Evolutionary conservation across 1,284 basidiomycete species (phyloP), one percentile per base, ranked within the genome.

Genomic region (Pholiota adiposa): DNA sequence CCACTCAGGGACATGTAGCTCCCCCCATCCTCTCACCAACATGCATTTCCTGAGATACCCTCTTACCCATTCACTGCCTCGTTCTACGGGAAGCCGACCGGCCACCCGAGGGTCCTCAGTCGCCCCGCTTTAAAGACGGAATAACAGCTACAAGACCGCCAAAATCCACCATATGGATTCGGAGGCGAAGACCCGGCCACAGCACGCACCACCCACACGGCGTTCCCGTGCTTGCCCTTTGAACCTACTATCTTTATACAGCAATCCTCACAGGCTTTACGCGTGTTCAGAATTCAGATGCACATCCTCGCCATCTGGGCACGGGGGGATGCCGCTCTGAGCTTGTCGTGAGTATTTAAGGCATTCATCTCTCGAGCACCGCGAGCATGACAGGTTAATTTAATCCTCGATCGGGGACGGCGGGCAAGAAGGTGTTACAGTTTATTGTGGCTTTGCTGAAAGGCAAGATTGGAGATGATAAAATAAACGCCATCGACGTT

Each of bases 221-320:
- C 14, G 1, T 46, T 46, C 43, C 31, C 43, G 44, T 21, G 40
- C 44, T 6, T 46, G 16, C 29, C 54, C 54, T 46, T 55, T 55
- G 31, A 55, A 55, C 43, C 41, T 55, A 48, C 54, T 38, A 43
- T 48, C 21, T 55, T 48, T 48, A 46, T 55, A 55, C 54, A 46
- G 12, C 44, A 44, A 21, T 55, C 54, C 54, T 55, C 54, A 55
- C 54, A 55, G 54, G 54, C 54, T 38, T 33, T 48, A 19, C 29
- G 43, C 41, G 44, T 46, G 44, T 27, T 27, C 40, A 9, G 44
- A 12, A 23, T 46, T 33, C 43, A 23, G 31, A 34, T 48, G 43
- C 21, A 25, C 51, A 43, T 54, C 11, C 40, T 29, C 6, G 31
- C 21, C 44, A 46, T 46, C 44, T 46, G 44, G 23, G 23, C 2